Base-by-base conservation (phyloP, 1,284 basidiomycete genomes). In the Kalmanozyma brasiliensis region DNA sequence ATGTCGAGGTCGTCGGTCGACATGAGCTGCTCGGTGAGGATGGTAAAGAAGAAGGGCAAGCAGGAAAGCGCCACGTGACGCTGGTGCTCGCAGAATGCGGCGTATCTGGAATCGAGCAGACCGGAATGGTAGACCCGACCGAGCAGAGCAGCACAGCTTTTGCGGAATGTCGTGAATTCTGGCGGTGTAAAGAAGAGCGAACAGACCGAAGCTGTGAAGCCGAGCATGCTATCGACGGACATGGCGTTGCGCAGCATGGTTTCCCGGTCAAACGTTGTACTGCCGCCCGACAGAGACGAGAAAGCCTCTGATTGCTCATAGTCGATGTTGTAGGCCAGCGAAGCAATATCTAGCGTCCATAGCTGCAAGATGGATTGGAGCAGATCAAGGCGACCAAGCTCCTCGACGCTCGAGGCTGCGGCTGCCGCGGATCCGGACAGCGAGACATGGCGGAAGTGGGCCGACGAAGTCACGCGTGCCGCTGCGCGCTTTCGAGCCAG, bases 281-380 rank as follows among this genome's bases (percentile, higher is more conserved):
- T 35, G 30, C 44, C 47, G 5, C 53, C 45, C 3, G 59, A 52
- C n/a, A 69, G 41, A 10, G 60, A 56, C 8, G 52, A 30, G 8
- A 69, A 32, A 10, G 49, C 42, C 10, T 34, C 45, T 16, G 52
- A 30, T 16, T 32, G 35, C 8, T 48, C 40, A 5, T 58, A 41
- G 29, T 55, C 55, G 49, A 79, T 14, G n/a, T 66, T 74, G 32
- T 63, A 29, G 3, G 62, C 56, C 8, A 68, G 43, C 4, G 74
- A 57, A n/a, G 49, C 43, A 14, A 76, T 37, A 33, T 79, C 74
- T 10, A 65, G 52, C 20, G 51, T 66, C 74, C 76, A 77, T 8
- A 79, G 60, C 52, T 74, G 67, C 30, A 77, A 13, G 45, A 74
- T 79, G 19, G 71, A 73, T 33, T 72, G 64, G 13, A 79, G 49